These are phyloP conservation scores for Neonectria sp. DNA, from an alignment of 2,329 filamentous ascomycete genomes.

Conservation along the genomic window DNA sequence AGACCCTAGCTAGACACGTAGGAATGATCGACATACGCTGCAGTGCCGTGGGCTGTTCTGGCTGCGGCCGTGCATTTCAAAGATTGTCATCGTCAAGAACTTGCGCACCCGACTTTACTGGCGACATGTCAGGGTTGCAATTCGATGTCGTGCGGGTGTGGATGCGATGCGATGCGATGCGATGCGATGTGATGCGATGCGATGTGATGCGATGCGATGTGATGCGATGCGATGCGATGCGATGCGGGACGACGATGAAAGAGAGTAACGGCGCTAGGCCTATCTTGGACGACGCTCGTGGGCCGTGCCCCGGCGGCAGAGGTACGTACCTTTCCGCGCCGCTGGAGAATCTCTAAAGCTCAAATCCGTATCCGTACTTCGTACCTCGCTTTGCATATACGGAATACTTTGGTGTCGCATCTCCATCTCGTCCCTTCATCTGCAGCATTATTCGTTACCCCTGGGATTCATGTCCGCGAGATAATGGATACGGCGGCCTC, in stretches of 20 bases:
- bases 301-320: no score
- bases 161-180: neutral
- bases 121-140: neutral
- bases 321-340: slow-evolving; percentile 1
- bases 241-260: slow-evolving; percentile 6
- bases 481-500: slow-evolving; percentile 41
- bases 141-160: neutral
- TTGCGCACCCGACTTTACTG: neutral
- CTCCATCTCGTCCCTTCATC: neutral
- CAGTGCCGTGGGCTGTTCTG: neutral
- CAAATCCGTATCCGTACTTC: neutral
- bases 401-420: neutral
- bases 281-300: neutral
- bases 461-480: slow-evolving; percentile 11
- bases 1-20: neutral
- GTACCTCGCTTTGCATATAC: neutral
- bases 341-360: neutral
- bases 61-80: neutral
- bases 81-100: neutral
- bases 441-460: neutral
- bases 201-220: neutral
- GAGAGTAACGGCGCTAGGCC: neutral
- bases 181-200: neutral
- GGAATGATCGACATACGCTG: neutral
- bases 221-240: no score